Base-by-base conservation (phyloP, 2,329 filamentous ascomycete genomes). In the Aspergillus amoenus region DNA sequence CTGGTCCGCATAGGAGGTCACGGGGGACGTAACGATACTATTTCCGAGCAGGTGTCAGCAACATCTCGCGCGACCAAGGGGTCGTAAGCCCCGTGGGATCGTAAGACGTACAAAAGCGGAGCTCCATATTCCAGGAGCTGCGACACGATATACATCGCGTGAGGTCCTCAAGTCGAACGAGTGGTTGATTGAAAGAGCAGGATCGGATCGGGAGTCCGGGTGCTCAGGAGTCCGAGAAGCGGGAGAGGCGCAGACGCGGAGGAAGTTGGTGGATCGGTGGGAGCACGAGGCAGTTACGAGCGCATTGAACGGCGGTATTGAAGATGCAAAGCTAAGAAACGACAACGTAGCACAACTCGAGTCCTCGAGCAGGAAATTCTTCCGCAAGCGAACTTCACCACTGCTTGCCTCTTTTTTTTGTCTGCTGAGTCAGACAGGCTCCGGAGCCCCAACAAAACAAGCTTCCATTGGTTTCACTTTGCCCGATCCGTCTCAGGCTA, bases 1-100 rank as follows among this genome's bases (percentile, higher is more conserved):
- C 68, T 88, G 85, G 71, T 88, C 85, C 59, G 83, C 81, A 75
- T 88, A 88, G 64, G 83, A 86, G 49, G 84, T 87, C 58, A 88
- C 73, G 8, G 85, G 85, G 7, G 84, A 86, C 8, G 83, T 80
- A 52, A 86, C 77, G 60, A 88, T 80, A 71, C 82, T 85, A 49
- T 52, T 53, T 8, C 34, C 22, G 15, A 15, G 42, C 17, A 39
- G 41, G 21, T 47, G 50, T 57, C 44, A 57, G 50, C 40, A 49
- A 27, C 37, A 50, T 37, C 49, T 30, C 32, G 22, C 24, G 24
- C 34, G 4, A n/a, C 17, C 5, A 12, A 37, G 50, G 17, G 21
- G 24, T 18, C 18, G 37, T 22, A 13, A 15, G 1, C 15, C 2
- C 15, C 2, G 9, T 34, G 22, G n/a, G 32, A n/a, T 13, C 12